phyloP scores from a whole-genome alignment of 192 early-diverging fungal species.

The Phycomyces blakesleeanus region DNA sequence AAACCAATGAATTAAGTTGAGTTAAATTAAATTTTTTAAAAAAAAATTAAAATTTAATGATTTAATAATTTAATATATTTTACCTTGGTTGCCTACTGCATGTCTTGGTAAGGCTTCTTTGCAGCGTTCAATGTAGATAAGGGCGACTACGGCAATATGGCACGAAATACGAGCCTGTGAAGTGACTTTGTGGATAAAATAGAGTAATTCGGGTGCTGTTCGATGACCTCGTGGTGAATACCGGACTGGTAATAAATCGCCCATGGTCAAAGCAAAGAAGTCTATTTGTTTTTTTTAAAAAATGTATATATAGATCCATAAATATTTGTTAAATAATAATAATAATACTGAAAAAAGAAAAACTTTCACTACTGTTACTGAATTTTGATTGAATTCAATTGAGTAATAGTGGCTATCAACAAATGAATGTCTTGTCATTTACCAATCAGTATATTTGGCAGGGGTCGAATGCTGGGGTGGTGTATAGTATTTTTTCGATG shows the following conservation, averaged over 20 bases:
- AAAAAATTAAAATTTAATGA: neutral
- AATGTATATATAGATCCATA: too few relatives aligned
- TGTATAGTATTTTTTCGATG: neutral
- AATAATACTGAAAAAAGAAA: too few relatives aligned
- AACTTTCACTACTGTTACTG: neutral
- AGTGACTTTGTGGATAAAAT: constrained; percentile 36
- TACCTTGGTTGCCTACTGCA: constrained; percentile 38
- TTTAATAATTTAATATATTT: neutral
- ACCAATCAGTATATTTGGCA: neutral
- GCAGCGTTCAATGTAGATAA: constrained; percentile 33
- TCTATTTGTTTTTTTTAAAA: too few relatives aligned
- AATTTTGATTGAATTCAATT: neutral
- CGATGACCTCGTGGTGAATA: constrained; percentile 6
- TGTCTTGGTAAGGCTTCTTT: constrained; percentile 30
- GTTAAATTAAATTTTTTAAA: neutral
- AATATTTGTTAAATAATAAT: too few relatives aligned
- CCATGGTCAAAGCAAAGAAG: constrained; percentile 24
- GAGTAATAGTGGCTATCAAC: neutral
- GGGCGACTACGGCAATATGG: constrained; percentile 31
- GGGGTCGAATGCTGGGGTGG: neutral
- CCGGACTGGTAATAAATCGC: constrained; percentile 25
- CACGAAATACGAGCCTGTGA: constrained; percentile 26
- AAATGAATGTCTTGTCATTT: too few relatives aligned
- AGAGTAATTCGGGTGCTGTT: constrained; percentile 35
- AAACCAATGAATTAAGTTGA: neutral